Evolutionary conservation across 2,329 filamentous ascomycete species (phyloP), one percentile per base, ranked within the genome.

Genomic region (Aspergillus quadrilineatus): DNA sequence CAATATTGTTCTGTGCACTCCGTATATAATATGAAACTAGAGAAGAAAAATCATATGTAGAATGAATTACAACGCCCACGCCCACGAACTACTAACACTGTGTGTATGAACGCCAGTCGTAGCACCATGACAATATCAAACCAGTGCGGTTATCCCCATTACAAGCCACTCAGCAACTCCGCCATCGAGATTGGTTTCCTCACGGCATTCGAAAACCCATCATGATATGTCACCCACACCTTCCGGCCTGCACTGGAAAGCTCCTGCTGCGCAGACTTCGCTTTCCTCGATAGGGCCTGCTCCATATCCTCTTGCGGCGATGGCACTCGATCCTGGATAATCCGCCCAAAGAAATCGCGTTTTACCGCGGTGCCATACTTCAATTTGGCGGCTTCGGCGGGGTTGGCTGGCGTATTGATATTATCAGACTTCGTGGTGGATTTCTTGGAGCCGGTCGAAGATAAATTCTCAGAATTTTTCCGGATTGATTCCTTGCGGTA

Each of bases 181-280:
- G 84, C 82, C 71, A 96, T 72, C 7, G 89, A 89, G 60, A 97
- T 86, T 2, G 91, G 90, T 72, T 96, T 96, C 72, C 89, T 82
- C 59, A 97, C 92, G 9, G 92, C 92, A 80, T 97, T 96, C 55
- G 91, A 94, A 70, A 91, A 86, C 0, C 92, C 92, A 76, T 97
- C 92, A 67, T 96, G 87, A 72, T 87, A 97, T 61, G 85, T 93
- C 42, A 96, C 86, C 92, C 92, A 96, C 4, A 92, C 88, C 65
- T 87, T 84, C 49, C 79, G 81, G 47, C 82, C 82, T 55, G 69
- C 65, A 54, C 71, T 71, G 4, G 65, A 69, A 43, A 70, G 62
- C 59, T 74, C 75, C 52, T 65, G 69, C 48, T 60, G 59, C 26
- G 49, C 53, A 6, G 51, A 44, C 52, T 15, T 37, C 15, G 42